phyloP scores from a whole-genome alignment of 106 monocot genomes.

The Dendrobium nobile region DNA sequence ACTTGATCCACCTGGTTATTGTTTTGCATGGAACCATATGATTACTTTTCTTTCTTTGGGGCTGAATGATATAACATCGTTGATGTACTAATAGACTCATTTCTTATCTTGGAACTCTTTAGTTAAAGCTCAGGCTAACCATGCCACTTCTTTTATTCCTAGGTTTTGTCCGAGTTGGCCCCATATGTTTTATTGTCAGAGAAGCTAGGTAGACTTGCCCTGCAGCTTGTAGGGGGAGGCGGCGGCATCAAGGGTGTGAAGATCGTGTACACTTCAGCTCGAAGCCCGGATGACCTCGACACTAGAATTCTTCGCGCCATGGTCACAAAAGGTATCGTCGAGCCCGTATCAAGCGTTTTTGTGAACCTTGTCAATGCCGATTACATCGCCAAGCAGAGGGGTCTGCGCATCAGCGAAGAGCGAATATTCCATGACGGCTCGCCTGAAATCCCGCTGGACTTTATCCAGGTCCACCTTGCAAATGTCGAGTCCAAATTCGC shows the following conservation, averaged over 20 bases:
- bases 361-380: conserved; percentile 88
- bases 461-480: conserved; percentile 57
- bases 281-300: conserved; percentile 76
- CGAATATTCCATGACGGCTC: conserved; percentile 42
- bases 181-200: conserved; percentile 76
- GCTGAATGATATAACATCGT: background rate
- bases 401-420: conserved; percentile 73
- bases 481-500: conserved; percentile 75
- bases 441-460: conserved; percentile 53
- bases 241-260: conserved; percentile 68
- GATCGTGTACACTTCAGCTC: conserved; percentile 62
- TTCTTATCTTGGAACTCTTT: background rate
- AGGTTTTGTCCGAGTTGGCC: conserved; percentile 79
- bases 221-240: conserved; percentile 70
- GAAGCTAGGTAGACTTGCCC: conserved; percentile 74
- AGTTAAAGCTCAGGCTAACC: background rate
- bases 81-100: background rate
- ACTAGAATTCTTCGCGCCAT: conserved; percentile 76
- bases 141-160: background rate
- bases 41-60: too few species aligned
- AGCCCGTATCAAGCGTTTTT: conserved; percentile 62
- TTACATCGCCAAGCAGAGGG: conserved; percentile 68
- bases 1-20: too few species aligned
- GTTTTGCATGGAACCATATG: too few species aligned
- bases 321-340: conserved; percentile 79